Evolutionary conservation across 306 rosid genomes (phyloP).

Genomic region (Astragalus glycyphyllos): DNA sequence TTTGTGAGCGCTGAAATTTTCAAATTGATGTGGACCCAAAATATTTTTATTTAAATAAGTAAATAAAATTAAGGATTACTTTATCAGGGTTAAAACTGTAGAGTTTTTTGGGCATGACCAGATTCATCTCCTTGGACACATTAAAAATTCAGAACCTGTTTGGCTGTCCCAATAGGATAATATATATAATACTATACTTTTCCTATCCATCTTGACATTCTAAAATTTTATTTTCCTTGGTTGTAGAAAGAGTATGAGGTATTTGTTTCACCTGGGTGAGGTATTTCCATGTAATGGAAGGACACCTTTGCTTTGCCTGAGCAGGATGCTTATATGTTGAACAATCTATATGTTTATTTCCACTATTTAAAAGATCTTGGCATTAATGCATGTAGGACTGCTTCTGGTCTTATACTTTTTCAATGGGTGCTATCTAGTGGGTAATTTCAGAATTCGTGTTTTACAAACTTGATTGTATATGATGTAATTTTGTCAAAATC

Average conservation of each 20-base stretch:
- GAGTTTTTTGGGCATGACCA: slow-evolving; percentile 19
- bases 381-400: slow-evolving; percentile 5
- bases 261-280: not conserved
- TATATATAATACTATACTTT: slow-evolving; percentile 23
- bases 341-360: slow-evolving; percentile 16
- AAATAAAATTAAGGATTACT: slow-evolving; percentile 17
- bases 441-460: slow-evolving; percentile 15
- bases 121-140: slow-evolving; percentile 27
- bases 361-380: slow-evolving; percentile 15
- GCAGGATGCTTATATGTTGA: slow-evolving; percentile 23
- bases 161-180: not conserved
- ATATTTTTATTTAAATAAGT: not conserved
- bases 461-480: slow-evolving; percentile 14
- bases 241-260: slow-evolving; percentile 31
- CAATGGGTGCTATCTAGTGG: slow-evolving; percentile 17
- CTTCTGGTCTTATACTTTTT: slow-evolving; percentile 13
- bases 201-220: not conserved
- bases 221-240: slow-evolving; percentile 24
- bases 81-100: slow-evolving; percentile 19
- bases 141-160: slow-evolving; percentile 25
- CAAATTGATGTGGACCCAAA: slow-evolving; percentile 26
- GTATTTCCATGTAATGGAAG: slow-evolving; percentile 19
- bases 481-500: slow-evolving; percentile 20
- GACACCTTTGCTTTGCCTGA: not conserved
- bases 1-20: slow-evolving; percentile 14